A percentile compares a stretch with the other conserved stretches of the same genome.
Evolutionary conservation across 306 rosid genomes (phyloP).

Genomic region (Cucurbita moschata): DNA sequence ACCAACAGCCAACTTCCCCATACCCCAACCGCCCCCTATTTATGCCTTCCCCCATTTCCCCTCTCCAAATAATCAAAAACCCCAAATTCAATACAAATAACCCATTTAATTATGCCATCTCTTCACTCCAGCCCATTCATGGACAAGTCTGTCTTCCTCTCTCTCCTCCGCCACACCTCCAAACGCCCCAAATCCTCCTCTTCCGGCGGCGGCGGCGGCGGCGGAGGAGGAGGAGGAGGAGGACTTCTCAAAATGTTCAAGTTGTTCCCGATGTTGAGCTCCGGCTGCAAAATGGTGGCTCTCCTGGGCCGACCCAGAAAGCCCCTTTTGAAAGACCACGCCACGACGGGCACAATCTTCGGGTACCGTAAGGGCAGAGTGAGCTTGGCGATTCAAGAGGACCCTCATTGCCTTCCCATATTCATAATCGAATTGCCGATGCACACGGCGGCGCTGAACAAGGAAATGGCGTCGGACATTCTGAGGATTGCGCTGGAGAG

Average conservation of each 20-base stretch:
- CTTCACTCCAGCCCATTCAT: conserved; percentile 70
- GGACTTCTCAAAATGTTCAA: conserved; percentile 65
- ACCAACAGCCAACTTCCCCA: neutral
- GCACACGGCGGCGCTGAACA: conserved; percentile 50
- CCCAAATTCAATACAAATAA: neutral
- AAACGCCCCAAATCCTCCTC: conserved; percentile 26
- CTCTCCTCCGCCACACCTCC: conserved; percentile 37
- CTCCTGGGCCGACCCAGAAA: conserved; percentile 65
- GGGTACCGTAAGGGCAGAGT: conserved; percentile 83
- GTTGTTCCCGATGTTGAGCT: conserved; percentile 75
- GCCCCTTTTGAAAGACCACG: conserved; percentile 65
- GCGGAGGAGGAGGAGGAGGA: conserved; percentile 16
- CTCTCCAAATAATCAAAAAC: neutral
- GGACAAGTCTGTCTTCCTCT: conserved; percentile 59
- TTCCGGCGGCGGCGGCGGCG: neutral
- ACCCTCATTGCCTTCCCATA: conserved; percentile 72
- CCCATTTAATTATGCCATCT: conserved; percentile 30
- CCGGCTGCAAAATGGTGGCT: conserved; percentile 94
- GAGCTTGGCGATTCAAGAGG: conserved; percentile 79
- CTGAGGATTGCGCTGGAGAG: conserved; percentile 90
- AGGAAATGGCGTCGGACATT: conserved; percentile 72
- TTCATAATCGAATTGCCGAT: conserved; percentile 79
- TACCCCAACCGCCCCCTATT: neutral
- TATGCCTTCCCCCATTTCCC: neutral
- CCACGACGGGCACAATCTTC: conserved; percentile 76